Conservation (phyloP, 1,284 basidiomycete genomes). For the Fomitopsis betulina region DNA sequence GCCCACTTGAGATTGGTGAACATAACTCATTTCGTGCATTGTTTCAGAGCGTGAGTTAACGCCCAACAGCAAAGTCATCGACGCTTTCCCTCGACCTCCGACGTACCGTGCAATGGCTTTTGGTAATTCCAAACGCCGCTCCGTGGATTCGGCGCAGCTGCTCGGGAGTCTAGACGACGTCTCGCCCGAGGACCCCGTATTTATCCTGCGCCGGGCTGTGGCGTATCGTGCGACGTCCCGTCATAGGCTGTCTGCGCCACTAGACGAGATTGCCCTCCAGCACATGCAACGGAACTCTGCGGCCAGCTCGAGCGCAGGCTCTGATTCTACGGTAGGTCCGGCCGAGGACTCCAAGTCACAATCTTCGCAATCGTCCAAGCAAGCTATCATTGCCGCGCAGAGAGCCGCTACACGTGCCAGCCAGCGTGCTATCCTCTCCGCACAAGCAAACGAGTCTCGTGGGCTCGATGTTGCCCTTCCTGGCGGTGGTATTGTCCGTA, state of each 20-base stretch:
- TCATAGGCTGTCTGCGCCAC: constrained; percentile 61
- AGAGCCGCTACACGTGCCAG: constrained; percentile 80
- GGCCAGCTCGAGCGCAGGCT: constrained; percentile 39
- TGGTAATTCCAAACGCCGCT: constrained; percentile 76
- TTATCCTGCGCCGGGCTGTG: constrained; percentile 78
- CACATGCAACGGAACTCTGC: constrained; percentile 66
- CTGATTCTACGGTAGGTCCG: constrained; percentile 36
- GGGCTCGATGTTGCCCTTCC: constrained; percentile 86
- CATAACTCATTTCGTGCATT: constrained; percentile 5
- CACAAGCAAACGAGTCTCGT: constrained; percentile 77
- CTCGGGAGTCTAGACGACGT: constrained; percentile 75
- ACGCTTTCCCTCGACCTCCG: constrained; percentile 80
- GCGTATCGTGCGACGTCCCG: constrained; percentile 66
- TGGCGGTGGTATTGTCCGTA: constrained; percentile 82
- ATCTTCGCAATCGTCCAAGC: constrained; percentile 52
- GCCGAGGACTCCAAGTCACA: constrained; percentile 31
- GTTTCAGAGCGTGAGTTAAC: constrained; percentile 67
- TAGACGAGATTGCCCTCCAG: constrained; percentile 73
- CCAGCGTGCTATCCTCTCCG: constrained; percentile 81
- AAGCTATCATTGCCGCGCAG: constrained; percentile 92
- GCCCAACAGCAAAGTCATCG: constrained; percentile 77
- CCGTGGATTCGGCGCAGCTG: constrained; percentile 75
- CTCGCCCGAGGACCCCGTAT: constrained; percentile 78
- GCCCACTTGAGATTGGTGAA: constrained; percentile 1
- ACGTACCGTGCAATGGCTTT: constrained; percentile 57